Percentiles rank a stretch among this genome's conserved stretches.
Evolutionary conservation across 345 rosid species (phyloP).

Genomic region (Schrenkiella parvula): DNA sequence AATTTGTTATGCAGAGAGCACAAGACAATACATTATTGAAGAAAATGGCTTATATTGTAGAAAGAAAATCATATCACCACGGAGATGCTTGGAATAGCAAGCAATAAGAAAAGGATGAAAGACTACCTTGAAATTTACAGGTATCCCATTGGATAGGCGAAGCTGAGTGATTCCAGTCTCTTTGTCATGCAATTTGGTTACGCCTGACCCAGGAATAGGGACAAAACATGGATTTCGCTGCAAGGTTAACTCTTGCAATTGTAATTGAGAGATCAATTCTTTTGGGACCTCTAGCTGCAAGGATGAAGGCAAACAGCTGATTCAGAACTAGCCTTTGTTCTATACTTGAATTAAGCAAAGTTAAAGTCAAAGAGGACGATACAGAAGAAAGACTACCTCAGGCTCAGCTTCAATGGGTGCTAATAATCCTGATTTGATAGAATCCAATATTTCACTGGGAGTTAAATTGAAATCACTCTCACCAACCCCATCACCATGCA

Average conservation of each 20-base stretch:
- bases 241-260: conserved; percentile 66
- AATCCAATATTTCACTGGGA: conserved; percentile 61
- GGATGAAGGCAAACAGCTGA: conserved; percentile 15
- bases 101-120: neutral
- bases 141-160: conserved; percentile 90
- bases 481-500: conserved; percentile 74
- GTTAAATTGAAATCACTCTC: conserved; percentile 87
- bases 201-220: conserved; percentile 42
- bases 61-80: neutral
- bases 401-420: conserved; percentile 98
- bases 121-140: conserved; percentile 78
- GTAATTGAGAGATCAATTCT: conserved; percentile 63
- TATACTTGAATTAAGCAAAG: conserved; percentile 7
- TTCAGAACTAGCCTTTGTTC: conserved; percentile 12
- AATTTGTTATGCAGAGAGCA: conserved; percentile 4
- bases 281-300: conserved; percentile 98
- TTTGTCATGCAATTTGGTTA: conserved; percentile 61
- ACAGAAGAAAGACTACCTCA: conserved; percentile 52
- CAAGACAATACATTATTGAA: neutral
- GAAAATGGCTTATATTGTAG: neutral
- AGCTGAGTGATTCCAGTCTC: conserved; percentile 88
- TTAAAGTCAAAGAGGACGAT: conserved; percentile 14
- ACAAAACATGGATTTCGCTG: conserved; percentile 66
- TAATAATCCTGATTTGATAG: conserved; percentile 67
- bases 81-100: conserved; percentile 4